Evolutionary conservation across 2,329 filamentous ascomycete genomes (phyloP), one percentile per base, ranked within the genome.

Genomic region (Ophiostoma pallidulum): DNA sequence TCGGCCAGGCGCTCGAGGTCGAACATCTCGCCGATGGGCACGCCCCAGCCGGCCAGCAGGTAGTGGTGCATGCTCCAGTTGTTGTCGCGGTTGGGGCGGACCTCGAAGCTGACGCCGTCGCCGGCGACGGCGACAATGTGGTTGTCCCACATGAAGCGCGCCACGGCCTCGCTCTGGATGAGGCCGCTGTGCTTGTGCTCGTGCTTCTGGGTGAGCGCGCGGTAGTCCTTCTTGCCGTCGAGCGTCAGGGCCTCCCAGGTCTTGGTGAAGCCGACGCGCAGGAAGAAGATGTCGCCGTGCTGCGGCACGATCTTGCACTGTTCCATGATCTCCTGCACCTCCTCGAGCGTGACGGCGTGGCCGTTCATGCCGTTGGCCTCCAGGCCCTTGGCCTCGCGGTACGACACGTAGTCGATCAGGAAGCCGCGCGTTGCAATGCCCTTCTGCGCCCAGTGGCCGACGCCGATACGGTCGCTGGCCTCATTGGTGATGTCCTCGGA

Each of bases 61-160:
- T 39, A 40, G 36, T 40, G 44, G 35, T 46, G 44, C 44, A 46
- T 33, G 44, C 36, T 40, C 44, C 44, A 46, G 35, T 46, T 36
- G 19, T 39, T 39, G 36, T 46, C 19, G 14, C 28, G 28, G 28
- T 39, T 46, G 16, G 44, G 44, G 14, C 44, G 44, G 13, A 46
- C 66, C 56, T 75, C 73, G 49, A 73, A 74, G 7, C 64, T 66
- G 14, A 75, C 71, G 42, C 70, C 68, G 50, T 81, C 77, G 3
- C 75, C 73, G 0, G 70, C 77, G 0, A 78, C 68, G 1, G 76
- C 77, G 0, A 74, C 64, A 51, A 80, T 77, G 31, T 47, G 45
- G 13, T 66, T 62, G 45, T 78, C 70, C 75, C 76, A 80, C n/a
- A 80, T 61, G 75, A 77, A 81, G 28, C 68, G 65, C 8, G 45